phyloP scores from a whole-genome alignment of 1,139 yeast genomes.

The Debaryomyces robertsiae region DNA sequence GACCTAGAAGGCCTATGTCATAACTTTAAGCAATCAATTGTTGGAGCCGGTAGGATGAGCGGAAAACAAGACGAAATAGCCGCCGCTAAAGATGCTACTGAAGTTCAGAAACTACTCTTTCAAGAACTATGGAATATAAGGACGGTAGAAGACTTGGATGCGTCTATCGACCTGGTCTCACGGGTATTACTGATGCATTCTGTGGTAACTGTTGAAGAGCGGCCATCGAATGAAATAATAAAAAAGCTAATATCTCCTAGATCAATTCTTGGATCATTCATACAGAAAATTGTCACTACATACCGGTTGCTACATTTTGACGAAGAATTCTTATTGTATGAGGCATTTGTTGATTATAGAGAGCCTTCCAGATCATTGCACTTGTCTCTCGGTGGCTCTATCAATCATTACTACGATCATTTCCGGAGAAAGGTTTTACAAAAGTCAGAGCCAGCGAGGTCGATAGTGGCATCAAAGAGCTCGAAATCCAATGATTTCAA shows the following conservation, averaged over 20 bases:
- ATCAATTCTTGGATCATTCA: constrained; percentile 41
- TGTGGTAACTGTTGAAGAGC: constrained; percentile 12
- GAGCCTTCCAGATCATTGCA: constrained; percentile 32
- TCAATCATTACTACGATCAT: constrained; percentile 6
- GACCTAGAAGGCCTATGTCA: constrained; percentile 29
- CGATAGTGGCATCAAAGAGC: background rate
- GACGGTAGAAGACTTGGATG: constrained; percentile 40
- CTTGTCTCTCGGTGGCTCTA: constrained; percentile 23
- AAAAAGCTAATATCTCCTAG: constrained; percentile 29
- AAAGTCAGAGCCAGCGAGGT: background rate
- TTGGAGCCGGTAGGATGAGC: background rate
- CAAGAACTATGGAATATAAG: constrained; percentile 33
- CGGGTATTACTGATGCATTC: constrained; percentile 14
- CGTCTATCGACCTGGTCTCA: constrained; percentile 18
- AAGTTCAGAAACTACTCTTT: constrained; percentile 17
- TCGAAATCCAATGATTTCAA: background rate
- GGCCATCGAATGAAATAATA: constrained; percentile 3
- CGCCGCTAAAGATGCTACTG: constrained; percentile 15
- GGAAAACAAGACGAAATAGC: constrained; percentile 8
- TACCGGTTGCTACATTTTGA: constrained; percentile 61
- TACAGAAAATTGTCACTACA: constrained; percentile 45
- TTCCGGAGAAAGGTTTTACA: constrained; percentile 21
- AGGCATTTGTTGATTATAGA: constrained; percentile 54
- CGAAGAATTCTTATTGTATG: constrained; percentile 55
- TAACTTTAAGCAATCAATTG: constrained; percentile 13